A percentile compares a stretch with the other conserved stretches of the same genome.
These are phyloP conservation scores for Antrodiella citrinella DNA, from an alignment of 768 basidiomycete genomes.

Conservation along the genomic window DNA sequence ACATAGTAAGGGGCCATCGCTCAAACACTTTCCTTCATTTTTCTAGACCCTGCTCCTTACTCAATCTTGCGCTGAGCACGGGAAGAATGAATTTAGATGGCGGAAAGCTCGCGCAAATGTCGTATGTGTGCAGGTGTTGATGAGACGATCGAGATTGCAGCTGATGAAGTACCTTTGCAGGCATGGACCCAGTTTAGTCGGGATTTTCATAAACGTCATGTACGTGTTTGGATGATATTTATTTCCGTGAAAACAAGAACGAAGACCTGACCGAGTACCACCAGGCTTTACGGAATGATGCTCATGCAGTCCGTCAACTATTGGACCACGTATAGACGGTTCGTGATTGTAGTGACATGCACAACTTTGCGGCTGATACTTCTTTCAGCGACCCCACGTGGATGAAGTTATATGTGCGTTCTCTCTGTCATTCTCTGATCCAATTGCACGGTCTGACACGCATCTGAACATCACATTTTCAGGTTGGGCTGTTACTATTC, in stretches of 20 bases:
- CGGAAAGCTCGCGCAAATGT: not conserved
- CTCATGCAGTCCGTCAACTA: slow-evolving; percentile 9
- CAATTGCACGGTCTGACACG: not conserved
- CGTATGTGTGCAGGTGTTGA: not conserved
- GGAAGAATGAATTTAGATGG: not conserved
- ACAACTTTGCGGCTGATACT: not conserved
- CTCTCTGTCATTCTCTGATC: not conserved
- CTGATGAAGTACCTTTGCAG: slow-evolving; percentile 1
- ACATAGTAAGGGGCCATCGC: too few relatives aligned
- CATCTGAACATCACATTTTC: not conserved
- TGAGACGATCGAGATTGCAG: not conserved
- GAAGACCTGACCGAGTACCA: not conserved
- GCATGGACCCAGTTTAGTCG: slow-evolving; percentile 6
- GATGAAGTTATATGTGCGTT: slow-evolving; percentile 11
- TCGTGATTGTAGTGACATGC: not conserved
- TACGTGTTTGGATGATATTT: not conserved
- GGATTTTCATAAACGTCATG: slow-evolving; percentile 6
- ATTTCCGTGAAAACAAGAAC: not conserved
- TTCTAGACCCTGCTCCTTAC: too few relatives aligned
- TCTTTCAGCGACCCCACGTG: slow-evolving; percentile 7
- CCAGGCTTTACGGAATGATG: slow-evolving; percentile 9
- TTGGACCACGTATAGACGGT: slow-evolving; percentile 7
- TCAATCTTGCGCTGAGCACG: too few relatives aligned
- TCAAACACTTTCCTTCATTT: too few relatives aligned
- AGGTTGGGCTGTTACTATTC: slow-evolving; percentile 10